phyloP scores from a whole-genome alignment of 306 rosid species.

The Gastrolobium bilobum region DNA sequence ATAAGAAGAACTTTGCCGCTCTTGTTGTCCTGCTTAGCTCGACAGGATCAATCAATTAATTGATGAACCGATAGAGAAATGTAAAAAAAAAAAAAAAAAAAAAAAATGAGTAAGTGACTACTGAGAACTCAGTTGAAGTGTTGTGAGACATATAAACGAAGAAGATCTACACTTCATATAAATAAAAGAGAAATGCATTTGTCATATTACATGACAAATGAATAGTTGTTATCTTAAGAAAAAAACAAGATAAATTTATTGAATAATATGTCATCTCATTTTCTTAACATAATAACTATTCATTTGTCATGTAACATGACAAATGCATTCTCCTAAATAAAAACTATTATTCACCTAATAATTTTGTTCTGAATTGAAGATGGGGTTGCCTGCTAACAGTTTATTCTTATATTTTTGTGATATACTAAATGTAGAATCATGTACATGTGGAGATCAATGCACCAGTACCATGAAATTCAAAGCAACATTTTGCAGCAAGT shows the following conservation, averaged over 20 bases:
- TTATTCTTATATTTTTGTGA: slow-evolving; percentile 41
- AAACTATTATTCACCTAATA: background rate
- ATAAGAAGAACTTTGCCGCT: no score
- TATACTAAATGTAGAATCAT: slow-evolving; percentile 67
- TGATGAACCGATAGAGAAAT: no score
- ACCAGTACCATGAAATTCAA: slow-evolving; percentile 90
- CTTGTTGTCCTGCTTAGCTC: no score
- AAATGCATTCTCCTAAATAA: no score
- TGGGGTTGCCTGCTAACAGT: slow-evolving; percentile 15
- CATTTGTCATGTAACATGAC: no score
- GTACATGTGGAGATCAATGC: slow-evolving; percentile 98
- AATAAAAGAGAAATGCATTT: no score
- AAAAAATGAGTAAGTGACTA: background rate
- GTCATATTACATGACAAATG: no score
- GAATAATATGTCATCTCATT: no score
- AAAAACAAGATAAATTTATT: no score
- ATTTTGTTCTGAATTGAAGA: slow-evolving; percentile 7
- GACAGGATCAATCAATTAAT: no score
- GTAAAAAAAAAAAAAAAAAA: background rate
- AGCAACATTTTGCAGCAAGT: slow-evolving; percentile 95
- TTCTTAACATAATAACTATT: no score
- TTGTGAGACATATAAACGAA: background rate
- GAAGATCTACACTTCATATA: background rate
- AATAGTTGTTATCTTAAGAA: no score
- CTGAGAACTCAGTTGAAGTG: background rate